Conservation (phyloP, 225 moss, liverwort and hornwort species). For the Rhytidiadelphus loreus region DNA sequence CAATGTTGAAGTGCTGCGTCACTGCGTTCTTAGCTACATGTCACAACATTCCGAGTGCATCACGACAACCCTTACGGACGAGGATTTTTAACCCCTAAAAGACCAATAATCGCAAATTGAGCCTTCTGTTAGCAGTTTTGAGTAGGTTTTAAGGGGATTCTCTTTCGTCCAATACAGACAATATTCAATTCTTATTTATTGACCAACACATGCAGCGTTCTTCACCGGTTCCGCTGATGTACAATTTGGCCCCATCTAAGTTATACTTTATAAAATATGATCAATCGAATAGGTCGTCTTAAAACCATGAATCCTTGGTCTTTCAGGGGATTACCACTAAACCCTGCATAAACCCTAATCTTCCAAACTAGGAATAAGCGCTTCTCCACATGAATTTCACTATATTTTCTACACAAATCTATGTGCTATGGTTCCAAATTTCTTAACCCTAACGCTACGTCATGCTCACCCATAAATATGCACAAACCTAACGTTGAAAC, state of each 20-base stretch:
- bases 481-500: neutral
- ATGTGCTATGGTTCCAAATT: neutral
- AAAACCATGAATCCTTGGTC: neutral
- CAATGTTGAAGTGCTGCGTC: neutral
- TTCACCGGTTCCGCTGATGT: neutral
- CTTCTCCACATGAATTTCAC: neutral
- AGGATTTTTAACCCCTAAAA: neutral
- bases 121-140: neutral
- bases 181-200: neutral
- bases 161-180: neutral
- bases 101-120: neutral
- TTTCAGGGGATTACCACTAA: neutral
- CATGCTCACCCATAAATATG: neutral
- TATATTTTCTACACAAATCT: neutral
- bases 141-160: neutral
- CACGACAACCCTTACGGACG: neutral
- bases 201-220: neutral
- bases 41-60: neutral
- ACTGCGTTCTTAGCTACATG: neutral
- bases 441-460: neutral
- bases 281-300: neutral
- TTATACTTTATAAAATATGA: neutral
- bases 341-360: conserved; percentile 32
- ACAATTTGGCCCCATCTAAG: neutral
- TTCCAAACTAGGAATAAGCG: neutral